Percentiles rank a stretch among this genome's conserved stretches.
These are phyloP conservation scores for Phytophthora pini DNA, from an alignment of 352 stramenopile species.

Conservation along the genomic window DNA sequence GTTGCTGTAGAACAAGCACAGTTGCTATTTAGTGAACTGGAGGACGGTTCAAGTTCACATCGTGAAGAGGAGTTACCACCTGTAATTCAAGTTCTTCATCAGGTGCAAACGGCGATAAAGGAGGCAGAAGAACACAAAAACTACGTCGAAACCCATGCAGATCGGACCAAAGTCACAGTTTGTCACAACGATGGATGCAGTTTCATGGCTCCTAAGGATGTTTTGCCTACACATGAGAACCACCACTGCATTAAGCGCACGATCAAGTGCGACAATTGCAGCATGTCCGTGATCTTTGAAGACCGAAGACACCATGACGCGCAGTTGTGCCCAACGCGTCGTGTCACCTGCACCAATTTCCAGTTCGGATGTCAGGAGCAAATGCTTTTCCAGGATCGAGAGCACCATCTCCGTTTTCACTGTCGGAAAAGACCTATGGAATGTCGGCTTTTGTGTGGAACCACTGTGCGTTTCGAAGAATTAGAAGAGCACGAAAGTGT, in stretches of 20 bases:
- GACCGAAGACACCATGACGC: conserved; percentile 41
- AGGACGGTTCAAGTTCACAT: conserved; percentile 31
- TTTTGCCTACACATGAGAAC: conserved; percentile 63
- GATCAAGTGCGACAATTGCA: conserved; percentile 64
- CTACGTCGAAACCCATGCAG: conserved; percentile 59
- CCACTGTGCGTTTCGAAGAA: conserved; percentile 48
- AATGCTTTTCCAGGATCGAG: conserved; percentile 43
- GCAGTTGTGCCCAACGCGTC: conserved; percentile 40
- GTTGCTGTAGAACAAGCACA: conserved; percentile 18
- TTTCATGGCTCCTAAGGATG: conserved; percentile 59
- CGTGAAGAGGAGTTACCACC: conserved; percentile 12
- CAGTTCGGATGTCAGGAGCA: conserved; percentile 57
- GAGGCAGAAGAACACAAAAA: conserved; percentile 53
- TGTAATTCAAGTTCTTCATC: conserved; percentile 37
- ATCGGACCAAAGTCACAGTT: conserved; percentile 45
- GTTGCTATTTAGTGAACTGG: conserved; percentile 6
- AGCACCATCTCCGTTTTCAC: conserved; percentile 52
- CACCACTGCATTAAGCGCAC: conserved; percentile 61
- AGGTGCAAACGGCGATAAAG: conserved; percentile 44
- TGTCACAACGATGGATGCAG: conserved; percentile 56
- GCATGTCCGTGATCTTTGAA: conserved; percentile 43
- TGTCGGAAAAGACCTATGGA: conserved; percentile 61
- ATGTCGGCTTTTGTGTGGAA: conserved; percentile 62
- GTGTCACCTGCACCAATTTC: conserved; percentile 58
- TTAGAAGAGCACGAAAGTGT: conserved; percentile 57